Percentiles rank a stretch among this genome's conserved stretches.
These are phyloP conservation scores for Asterella californica DNA, from an alignment of 225 moss, liverwort and hornwort species.

Conservation along the genomic window DNA sequence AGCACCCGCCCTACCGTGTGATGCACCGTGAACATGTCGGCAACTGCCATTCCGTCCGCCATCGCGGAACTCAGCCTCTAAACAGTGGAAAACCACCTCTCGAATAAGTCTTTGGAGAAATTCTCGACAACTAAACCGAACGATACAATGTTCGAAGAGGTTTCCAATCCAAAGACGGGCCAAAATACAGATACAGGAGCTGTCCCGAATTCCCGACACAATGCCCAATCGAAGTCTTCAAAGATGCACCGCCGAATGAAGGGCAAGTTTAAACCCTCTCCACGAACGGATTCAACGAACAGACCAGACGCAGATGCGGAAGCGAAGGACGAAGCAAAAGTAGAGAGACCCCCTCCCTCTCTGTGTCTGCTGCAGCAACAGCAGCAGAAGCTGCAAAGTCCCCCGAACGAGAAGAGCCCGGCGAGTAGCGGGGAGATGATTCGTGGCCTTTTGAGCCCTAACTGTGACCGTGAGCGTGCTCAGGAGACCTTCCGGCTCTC, in stretches of 20 bases:
- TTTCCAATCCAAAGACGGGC: background rate
- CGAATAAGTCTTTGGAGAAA: background rate
- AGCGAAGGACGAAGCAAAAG: no score
- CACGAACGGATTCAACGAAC: no score
- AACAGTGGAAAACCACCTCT: background rate
- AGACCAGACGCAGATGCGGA: no score
- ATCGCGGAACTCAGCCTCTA: slow-evolving; percentile 32
- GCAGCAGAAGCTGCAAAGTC: background rate
- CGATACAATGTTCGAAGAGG: background rate
- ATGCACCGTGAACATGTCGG: slow-evolving; percentile 91
- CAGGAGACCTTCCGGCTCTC: background rate
- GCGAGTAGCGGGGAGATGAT: background rate
- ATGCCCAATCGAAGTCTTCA: no score
- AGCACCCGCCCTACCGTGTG: slow-evolving; percentile 90
- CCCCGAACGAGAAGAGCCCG: background rate
- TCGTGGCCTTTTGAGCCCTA: background rate
- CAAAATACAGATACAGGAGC: no score
- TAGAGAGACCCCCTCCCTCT: no score
- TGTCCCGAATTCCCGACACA: no score
- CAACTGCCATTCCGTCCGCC: slow-evolving; percentile 48
- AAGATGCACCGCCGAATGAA: background rate
- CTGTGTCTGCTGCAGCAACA: background rate
- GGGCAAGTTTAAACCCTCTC: background rate
- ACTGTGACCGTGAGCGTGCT: background rate
- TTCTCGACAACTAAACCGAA: background rate